Base-by-base conservation (phyloP, 2,329 filamentous ascomycete genomes). In the Xylaria sp. region DNA sequence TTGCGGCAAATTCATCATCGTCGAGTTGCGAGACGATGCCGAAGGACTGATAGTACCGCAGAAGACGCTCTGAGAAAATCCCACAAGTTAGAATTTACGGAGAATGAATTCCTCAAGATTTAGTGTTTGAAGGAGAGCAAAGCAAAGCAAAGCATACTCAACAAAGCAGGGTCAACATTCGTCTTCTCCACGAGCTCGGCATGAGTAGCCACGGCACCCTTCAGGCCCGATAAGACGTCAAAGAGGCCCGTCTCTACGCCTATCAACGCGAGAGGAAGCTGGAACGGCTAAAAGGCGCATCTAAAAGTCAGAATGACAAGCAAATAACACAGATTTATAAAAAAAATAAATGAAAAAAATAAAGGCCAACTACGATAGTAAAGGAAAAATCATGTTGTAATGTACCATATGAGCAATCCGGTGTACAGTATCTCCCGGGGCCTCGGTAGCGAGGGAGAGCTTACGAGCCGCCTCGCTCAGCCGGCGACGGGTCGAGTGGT, bases 41-140 rank as follows among this genome's bases (percentile, higher is more conserved):
- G 29, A 69, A 63, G 3, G 72, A 69, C 25, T 74, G 72, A 50
- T 73, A 73, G 29, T 72, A 74, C 13, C 73, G 67, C 13, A 74
- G 33, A 7, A 74, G 60, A 10, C 72, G 56, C 38, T 66, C 73
- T 74, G 22, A 42, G 2, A 33, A 49, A 27, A 15, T 7, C n/a
- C n/a, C n/a, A n/a, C 0, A 31, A 29, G 47, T 50, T 27, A 50
- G 47, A 50, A 50, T 17, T n/a, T n/a, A 29, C 2, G 6, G 20
- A 25, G 15, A 0, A 17, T 9, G 15, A n/a, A n/a, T n/a, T 27
- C 25, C 31, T n/a, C 25, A 50, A 29, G 27, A 9, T 25, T 1
- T n/a, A 9, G 47, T 5, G 15, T 33, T n/a, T 31, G 27, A 6
- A 50, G n/a, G n/a, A n/a, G n/a, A n/a, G n/a, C n/a, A n/a, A n/a